phyloP scores from a whole-genome alignment of 2,329 filamentous ascomycete genomes.

The Microcyclospora tardicrescens region DNA sequence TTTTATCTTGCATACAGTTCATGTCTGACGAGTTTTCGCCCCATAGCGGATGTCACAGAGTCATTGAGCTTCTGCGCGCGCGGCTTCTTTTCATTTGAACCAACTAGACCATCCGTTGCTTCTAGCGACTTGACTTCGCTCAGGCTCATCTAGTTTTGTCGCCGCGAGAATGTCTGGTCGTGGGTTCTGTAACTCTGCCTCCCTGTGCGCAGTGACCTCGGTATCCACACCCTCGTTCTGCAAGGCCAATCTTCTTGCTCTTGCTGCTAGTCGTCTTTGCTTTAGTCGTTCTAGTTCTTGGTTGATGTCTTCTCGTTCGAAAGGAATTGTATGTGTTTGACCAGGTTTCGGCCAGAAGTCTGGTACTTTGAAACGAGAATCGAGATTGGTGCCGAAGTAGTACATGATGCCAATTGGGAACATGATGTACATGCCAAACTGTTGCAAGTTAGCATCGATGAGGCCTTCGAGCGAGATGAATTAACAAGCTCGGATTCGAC shows the following conservation, averaged over 20 bases:
- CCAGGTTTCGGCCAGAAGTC: conserved; percentile 87
- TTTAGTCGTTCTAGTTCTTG: conserved; percentile 65
- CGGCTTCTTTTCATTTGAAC: conserved; percentile 4
- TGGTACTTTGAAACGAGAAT: conserved; percentile 74
- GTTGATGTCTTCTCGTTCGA: conserved; percentile 69
- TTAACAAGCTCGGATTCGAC: conserved; percentile 6
- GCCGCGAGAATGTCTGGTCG: conserved; percentile 14
- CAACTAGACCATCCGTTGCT: conserved; percentile 8
- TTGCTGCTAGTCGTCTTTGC: conserved; percentile 32
- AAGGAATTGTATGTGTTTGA: conserved; percentile 62
- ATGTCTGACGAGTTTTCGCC: too few relatives aligned
- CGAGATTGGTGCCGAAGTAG: conserved; percentile 98
- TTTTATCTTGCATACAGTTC: too few relatives aligned
- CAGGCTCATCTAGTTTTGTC: conserved; percentile 12
- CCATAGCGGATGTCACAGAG: too few relatives aligned
- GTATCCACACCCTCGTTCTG: conserved; percentile 20
- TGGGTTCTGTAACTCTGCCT: conserved; percentile 10
- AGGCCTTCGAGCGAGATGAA: not conserved
- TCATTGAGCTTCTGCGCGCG: not conserved
- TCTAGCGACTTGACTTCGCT: conserved; percentile 11
- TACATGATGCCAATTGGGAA: conserved; percentile 99
- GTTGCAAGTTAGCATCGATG: not conserved
- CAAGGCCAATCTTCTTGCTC: conserved; percentile 35
- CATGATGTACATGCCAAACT: conserved; percentile 98
- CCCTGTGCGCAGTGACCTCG: conserved; percentile 12